These are phyloP conservation scores for Thraustochytrium aureum DNA, from an alignment of 352 stramenopile genomes.

Conservation along the genomic window DNA sequence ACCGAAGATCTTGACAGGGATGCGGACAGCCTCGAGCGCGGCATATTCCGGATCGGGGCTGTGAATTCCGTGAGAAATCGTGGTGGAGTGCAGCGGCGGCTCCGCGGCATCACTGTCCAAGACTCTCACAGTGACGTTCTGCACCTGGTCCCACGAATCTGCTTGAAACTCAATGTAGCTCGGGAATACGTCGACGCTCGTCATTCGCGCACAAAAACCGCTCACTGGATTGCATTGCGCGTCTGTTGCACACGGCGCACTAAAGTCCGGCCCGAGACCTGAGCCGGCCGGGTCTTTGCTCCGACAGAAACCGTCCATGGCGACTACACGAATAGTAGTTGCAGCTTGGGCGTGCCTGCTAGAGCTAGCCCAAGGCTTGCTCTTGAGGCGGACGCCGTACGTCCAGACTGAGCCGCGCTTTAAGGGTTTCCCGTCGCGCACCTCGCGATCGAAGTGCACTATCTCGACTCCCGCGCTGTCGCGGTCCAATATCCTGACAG, in stretches of 20 bases:
- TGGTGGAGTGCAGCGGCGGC: constrained; percentile 13
- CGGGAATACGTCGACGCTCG: constrained; percentile 18
- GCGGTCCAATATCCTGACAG: constrained; percentile 5
- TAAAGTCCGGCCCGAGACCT: constrained; percentile 18
- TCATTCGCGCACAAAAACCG: not conserved
- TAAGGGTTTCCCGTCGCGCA: not conserved
- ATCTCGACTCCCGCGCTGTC: constrained; percentile 22
- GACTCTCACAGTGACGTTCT: constrained; percentile 1
- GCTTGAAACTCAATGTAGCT: constrained; percentile 10
- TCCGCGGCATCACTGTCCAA: constrained; percentile 14
- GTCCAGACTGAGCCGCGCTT: not conserved
- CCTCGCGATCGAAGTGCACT: not conserved
- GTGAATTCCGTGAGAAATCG: constrained; percentile 17
- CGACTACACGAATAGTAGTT: not conserved
- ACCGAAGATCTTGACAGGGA: not conserved
- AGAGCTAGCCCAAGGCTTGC: constrained; percentile 15
- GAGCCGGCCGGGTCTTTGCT: not conserved
- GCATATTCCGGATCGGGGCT: constrained; percentile 23
- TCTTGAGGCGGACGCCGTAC: constrained; percentile 31
- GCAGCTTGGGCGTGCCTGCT: not conserved
- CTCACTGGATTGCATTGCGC: not conserved
- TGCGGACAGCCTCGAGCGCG: not conserved
- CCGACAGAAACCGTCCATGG: constrained; percentile 44
- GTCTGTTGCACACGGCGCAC: constrained; percentile 1
- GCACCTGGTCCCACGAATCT: constrained; percentile 17